phyloP scores from a whole-genome alignment of 257 asterid genomes.

The Lithospermum erythrorhizon region DNA sequence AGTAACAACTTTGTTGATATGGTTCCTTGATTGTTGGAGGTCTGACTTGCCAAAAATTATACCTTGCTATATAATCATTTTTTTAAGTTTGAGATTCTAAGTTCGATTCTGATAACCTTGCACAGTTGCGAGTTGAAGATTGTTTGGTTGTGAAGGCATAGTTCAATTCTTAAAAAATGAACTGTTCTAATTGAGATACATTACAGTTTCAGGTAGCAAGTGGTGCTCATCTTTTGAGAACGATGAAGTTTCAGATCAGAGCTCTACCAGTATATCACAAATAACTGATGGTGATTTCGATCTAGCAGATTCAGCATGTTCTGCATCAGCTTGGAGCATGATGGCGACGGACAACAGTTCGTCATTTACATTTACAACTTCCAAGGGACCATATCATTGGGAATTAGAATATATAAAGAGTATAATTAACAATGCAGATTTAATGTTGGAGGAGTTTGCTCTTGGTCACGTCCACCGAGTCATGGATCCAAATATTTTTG shows the following conservation, averaged over 20 bases:
- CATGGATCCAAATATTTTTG: conserved; percentile 43
- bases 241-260: conserved; percentile 36
- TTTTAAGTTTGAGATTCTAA: too few species aligned
- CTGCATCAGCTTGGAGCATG: conserved; percentile 33
- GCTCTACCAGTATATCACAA: conserved; percentile 29
- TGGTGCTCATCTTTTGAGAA: conserved; percentile 30
- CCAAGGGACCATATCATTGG: conserved; percentile 47
- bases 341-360: conserved; percentile 31
- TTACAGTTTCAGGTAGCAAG: conserved; percentile 35
- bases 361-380: conserved; percentile 18
- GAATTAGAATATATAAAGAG: conserved; percentile 44
- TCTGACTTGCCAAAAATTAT: too few species aligned
- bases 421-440: conserved; percentile 33
- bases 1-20: too few species aligned
- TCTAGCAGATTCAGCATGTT: conserved; percentile 72
- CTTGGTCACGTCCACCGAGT: conserved; percentile 48
- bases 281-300: conserved; percentile 42
- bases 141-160: not conserved
- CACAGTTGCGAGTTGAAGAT: not conserved
- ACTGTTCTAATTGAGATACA: conserved; percentile 5
- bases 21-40: too few species aligned
- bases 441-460: conserved; percentile 48
- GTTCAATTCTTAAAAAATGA: not conserved
- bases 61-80: too few species aligned
- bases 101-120: not conserved